Evolutionary conservation across 108 stramenopile species (phyloP).

Genomic region (Cyclotella choctawhatcheeana): DNA sequence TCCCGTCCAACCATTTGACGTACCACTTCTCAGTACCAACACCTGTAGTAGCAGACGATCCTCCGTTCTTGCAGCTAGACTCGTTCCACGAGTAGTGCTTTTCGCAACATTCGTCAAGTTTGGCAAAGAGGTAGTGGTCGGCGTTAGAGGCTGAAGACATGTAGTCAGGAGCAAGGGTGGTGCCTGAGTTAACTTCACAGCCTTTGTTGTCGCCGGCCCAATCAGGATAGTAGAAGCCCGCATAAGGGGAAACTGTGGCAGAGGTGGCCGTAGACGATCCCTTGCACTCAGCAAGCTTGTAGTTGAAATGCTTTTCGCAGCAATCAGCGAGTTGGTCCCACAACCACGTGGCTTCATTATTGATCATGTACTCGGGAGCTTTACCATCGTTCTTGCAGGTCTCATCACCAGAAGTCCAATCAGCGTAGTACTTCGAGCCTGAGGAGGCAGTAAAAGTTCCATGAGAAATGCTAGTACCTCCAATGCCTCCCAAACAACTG

Average conservation of each 20-base stretch:
- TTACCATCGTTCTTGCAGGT: background rate
- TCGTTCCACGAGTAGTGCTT: background rate
- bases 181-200: background rate
- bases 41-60: background rate
- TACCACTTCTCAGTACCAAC: slow-evolving; percentile 1
- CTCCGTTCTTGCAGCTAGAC: background rate
- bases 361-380: background rate
- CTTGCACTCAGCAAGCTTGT: background rate
- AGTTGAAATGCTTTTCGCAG: background rate
- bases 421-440: background rate
- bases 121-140: background rate
- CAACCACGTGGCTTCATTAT: background rate
- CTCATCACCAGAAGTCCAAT: background rate
- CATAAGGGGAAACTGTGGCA: too few species aligned
- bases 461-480: background rate
- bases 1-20: background rate
- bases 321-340: background rate
- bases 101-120: background rate
- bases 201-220: background rate
- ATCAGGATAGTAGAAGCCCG: background rate
- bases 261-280: background rate
- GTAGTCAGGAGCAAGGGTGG: background rate
- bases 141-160: background rate
- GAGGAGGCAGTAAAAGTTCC: background rate
- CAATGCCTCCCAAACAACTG: background rate